Evolutionary conservation across 306 rosid genomes (phyloP).

Genomic region (Herpetospermum pedunculosum): DNA sequence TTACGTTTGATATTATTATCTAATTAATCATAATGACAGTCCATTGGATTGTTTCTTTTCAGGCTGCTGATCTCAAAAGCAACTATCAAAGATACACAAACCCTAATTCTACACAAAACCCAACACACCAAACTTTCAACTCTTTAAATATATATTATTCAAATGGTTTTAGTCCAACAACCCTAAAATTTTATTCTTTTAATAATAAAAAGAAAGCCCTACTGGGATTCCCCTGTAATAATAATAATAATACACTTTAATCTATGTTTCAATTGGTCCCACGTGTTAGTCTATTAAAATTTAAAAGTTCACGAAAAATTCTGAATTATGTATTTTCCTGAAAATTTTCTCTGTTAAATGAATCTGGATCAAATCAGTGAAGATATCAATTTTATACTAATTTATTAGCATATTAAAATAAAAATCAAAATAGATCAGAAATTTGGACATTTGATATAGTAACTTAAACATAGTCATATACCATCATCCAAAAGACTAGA

Average conservation of each 20-base stretch:
- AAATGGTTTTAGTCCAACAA: conserved; percentile 6
- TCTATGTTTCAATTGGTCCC: not conserved
- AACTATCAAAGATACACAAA: not conserved
- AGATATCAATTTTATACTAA: no score
- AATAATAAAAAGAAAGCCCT: not conserved
- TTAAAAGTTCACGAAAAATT: not conserved
- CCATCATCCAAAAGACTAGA: no score
- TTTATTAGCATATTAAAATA: no score
- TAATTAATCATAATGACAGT: not conserved
- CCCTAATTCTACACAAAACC: not conserved
- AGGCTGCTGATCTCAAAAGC: not conserved
- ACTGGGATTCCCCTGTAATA: not conserved
- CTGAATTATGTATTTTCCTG: not conserved
- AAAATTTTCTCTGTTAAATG: not conserved
- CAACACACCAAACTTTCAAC: conserved; percentile 1
- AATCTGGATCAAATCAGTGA: not conserved
- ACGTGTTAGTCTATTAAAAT: not conserved
- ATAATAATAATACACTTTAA: not conserved
- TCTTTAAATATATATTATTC: not conserved
- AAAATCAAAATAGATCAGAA: no score
- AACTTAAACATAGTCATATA: no score
- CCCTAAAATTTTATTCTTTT: not conserved
- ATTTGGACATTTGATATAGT: no score
- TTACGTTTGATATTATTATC: no score
- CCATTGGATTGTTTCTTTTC: not conserved